Conservation (phyloP, 2,329 filamentous ascomycete genomes). For the Colletotrichum endophyticum region DNA sequence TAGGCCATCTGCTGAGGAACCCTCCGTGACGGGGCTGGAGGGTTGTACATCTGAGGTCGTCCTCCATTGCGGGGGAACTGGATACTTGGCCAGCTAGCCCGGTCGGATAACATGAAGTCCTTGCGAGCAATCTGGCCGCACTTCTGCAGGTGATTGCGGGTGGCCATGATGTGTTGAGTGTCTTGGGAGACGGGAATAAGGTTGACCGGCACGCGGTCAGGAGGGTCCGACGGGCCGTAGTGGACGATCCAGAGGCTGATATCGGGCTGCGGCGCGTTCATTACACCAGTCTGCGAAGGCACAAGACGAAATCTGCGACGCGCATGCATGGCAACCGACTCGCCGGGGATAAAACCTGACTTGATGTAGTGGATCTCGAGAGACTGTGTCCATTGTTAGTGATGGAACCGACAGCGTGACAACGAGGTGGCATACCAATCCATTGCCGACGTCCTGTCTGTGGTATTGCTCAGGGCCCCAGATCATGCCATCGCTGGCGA, state of each 20-base stretch:
- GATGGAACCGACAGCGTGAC: neutral
- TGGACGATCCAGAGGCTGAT: conserved; percentile 89
- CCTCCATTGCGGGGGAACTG: conserved; percentile 66
- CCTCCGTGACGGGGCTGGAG: conserved; percentile 47
- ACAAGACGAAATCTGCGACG: conserved; percentile 86
- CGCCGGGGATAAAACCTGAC: conserved; percentile 78
- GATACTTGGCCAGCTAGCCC: conserved; percentile 88
- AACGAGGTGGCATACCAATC: conserved; percentile 49
- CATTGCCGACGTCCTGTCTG: conserved; percentile 72
- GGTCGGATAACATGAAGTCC: conserved; percentile 93
- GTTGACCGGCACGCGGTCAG: conserved; percentile 73
- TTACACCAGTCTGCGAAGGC: conserved; percentile 71
- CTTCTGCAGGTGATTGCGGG: conserved; percentile 68
- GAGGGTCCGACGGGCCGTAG: conserved; percentile 79
- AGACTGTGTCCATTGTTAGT: conserved; percentile 55
- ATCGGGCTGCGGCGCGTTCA: conserved; percentile 74
- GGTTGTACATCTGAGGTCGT: conserved; percentile 53
- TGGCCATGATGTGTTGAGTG: conserved; percentile 64
- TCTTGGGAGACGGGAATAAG: conserved; percentile 69
- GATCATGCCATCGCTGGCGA: conserved; percentile 89
- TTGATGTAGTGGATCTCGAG: conserved; percentile 90
- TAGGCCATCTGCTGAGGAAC: conserved; percentile 69
- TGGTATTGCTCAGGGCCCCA: conserved; percentile 84
- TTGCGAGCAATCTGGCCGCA: conserved; percentile 86
- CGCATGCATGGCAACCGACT: conserved; percentile 76